Evolutionary conservation across 208 protist species (phyloP).

Genomic region (Novymonas esmeraldas): DNA sequence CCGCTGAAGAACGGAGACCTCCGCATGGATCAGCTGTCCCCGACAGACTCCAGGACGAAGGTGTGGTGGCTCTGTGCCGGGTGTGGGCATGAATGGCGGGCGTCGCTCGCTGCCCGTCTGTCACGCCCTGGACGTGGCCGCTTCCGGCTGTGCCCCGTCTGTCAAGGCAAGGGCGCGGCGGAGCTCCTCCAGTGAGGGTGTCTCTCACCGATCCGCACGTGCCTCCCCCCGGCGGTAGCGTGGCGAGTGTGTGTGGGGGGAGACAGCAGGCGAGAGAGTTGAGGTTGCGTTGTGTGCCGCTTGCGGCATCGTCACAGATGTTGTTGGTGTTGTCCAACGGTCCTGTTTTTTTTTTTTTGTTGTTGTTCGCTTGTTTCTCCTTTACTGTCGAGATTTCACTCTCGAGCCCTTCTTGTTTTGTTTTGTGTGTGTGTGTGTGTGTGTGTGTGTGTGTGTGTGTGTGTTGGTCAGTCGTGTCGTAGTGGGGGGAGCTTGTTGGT

Average conservation of each 20-base stretch:
- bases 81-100: slow-evolving; percentile 81
- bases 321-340: not conserved
- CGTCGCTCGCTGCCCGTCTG: slow-evolving; percentile 57
- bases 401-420: not conserved
- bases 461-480: not conserved
- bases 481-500: not conserved
- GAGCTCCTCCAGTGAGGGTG: slow-evolving; percentile 10
- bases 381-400: not conserved
- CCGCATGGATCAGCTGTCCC: slow-evolving; percentile 50
- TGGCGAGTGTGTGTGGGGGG: not conserved
- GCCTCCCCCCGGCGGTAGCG: too few species aligned
- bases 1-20: slow-evolving; percentile 85
- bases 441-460: not conserved
- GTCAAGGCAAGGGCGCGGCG: slow-evolving; percentile 37
- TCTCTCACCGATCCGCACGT: not conserved
- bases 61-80: slow-evolving; percentile 82
- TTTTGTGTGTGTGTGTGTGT: not conserved
- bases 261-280: not conserved
- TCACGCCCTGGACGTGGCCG: slow-evolving; percentile 24
- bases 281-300: not conserved
- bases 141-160: slow-evolving; percentile 56
- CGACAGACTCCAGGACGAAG: slow-evolving; percentile 57
- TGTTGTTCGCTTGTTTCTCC: not conserved
- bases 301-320: not conserved
- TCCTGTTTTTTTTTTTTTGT: not conserved